These are phyloP conservation scores for Passalora sequoiae DNA, from an alignment of 2,329 filamentous ascomycete species.

Conservation along the genomic window DNA sequence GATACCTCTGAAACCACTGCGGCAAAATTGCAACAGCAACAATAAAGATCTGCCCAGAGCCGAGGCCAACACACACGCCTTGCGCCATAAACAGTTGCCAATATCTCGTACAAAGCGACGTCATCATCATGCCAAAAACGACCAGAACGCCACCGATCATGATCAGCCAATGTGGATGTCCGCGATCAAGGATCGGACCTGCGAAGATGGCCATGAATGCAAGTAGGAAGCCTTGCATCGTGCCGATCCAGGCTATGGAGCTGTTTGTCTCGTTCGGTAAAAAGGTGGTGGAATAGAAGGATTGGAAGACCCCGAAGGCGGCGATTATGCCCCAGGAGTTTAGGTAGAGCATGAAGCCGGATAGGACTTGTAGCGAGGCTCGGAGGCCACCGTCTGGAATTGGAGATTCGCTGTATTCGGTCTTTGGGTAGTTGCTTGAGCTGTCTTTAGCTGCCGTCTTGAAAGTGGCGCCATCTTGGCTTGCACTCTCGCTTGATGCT, in stretches of 20 bases:
- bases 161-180: conserved; percentile 42
- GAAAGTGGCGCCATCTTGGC: background rate
- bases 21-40: conserved; percentile 59
- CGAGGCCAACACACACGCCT: conserved; percentile 40
- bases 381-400: conserved; percentile 39
- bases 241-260: conserved; percentile 48
- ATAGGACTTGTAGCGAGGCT: conserved; percentile 45
- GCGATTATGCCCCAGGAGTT: conserved; percentile 34
- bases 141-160: conserved; percentile 36
- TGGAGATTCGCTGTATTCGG: conserved; percentile 6
- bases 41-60: conserved; percentile 54
- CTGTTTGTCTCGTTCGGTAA: conserved; percentile 5
- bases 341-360: conserved; percentile 44
- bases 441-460: background rate
- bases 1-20: conserved; percentile 56
- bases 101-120: conserved; percentile 42
- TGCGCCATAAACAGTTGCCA: conserved; percentile 52
- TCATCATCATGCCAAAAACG: conserved; percentile 49
- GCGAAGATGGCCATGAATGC: conserved; percentile 46
- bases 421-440: background rate
- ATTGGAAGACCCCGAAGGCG: conserved; percentile 41
- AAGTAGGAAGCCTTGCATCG: conserved; percentile 47
- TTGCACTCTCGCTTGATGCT: no score
- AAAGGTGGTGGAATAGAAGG: conserved; percentile 40
- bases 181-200: conserved; percentile 47